Base-by-base conservation (phyloP, 106 monocot species). In the Allium sativum region DNA sequence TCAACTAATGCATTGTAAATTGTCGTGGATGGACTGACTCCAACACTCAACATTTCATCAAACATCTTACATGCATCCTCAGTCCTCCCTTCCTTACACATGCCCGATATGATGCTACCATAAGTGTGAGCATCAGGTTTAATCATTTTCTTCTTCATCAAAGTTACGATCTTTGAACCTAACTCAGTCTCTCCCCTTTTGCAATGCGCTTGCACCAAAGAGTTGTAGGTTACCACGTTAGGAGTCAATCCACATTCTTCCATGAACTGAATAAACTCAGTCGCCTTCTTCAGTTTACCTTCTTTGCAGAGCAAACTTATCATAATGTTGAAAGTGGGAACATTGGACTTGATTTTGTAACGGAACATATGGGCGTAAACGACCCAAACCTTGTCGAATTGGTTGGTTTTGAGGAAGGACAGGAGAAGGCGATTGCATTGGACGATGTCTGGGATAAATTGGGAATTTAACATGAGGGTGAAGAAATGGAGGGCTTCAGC, bases 241-340 rank as follows among this genome's bases (percentile, higher is more conserved):
- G 94, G 94, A 8, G 50, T 56, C 48, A 84, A 18, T 1, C 88
- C 85, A 0, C 44, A 79, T 6, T 61, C 75, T 72, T 83, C 79
- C 94, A 95, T 86, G 74, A 59, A 65, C 31, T 68, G 64, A 6
- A 95, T 18, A 64, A 95, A 87, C 31, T 68, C 71, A 67, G 58
- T 65, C 0, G 90, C 94, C 65, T 90, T 90, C 52, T 53, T 77
- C 41, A 87, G 57, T 70, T 95, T 95, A 21, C 84, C 86, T 61
- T 86, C 70, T 69, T 73, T 81, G 71, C 58, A 95, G 22, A 95
- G 74, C 52, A 74, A 80, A 66, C 82, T 81, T 54, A 95, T 73
- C 94, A 95, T 95, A 48, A 95, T 82, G 48, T 95, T 95, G 73
- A 74, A 95, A 21, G 94, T 95, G 47, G 76, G 59, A 40, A 82